Percentiles rank a stretch among this genome's conserved stretches.
These are phyloP conservation scores for Syncephalastrum contaminatum DNA, from an alignment of 371 early-diverging fungal genomes.

Conservation along the genomic window DNA sequence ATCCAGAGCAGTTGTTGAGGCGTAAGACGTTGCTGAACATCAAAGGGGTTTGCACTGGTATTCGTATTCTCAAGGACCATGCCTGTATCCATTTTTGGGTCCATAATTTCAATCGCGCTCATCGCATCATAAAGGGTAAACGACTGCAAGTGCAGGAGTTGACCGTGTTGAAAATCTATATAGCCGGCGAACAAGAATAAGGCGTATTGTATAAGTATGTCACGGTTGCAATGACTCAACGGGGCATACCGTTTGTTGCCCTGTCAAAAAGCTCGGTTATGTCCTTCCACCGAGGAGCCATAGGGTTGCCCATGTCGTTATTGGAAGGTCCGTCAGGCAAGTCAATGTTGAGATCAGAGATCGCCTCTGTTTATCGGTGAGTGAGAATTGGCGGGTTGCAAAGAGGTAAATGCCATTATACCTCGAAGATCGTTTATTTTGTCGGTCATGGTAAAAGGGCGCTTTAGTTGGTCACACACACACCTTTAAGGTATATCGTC, in stretches of 20 bases:
- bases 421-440: slow-evolving; percentile 16
- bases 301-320: slow-evolving; percentile 5
- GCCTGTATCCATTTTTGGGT: slow-evolving; percentile 83
- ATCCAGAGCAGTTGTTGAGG: slow-evolving; percentile 60
- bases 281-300: slow-evolving; percentile 49
- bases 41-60: slow-evolving; percentile 32
- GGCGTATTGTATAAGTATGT: no score
- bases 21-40: slow-evolving; percentile 35
- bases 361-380: slow-evolving; percentile 12
- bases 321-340: slow-evolving; percentile 7
- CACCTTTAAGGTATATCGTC: no score
- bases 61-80: slow-evolving; percentile 51
- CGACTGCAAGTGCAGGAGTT: slow-evolving; percentile 57
- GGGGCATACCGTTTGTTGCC: slow-evolving; percentile 49
- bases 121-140: slow-evolving; percentile 76
- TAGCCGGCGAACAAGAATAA: background rate
- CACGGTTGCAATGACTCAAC: background rate
- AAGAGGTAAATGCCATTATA: background rate
- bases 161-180: slow-evolving; percentile 65
- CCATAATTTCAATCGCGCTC: slow-evolving; percentile 84
- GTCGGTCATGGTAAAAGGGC: slow-evolving; percentile 1
- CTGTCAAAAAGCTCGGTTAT: slow-evolving; percentile 52
- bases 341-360: slow-evolving; percentile 25
- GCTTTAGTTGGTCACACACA: no score
- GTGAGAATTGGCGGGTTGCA: background rate